Base-by-base conservation (phyloP, 176 grass and related monocot genomes). In the Saccharum spontaneum region DNA sequence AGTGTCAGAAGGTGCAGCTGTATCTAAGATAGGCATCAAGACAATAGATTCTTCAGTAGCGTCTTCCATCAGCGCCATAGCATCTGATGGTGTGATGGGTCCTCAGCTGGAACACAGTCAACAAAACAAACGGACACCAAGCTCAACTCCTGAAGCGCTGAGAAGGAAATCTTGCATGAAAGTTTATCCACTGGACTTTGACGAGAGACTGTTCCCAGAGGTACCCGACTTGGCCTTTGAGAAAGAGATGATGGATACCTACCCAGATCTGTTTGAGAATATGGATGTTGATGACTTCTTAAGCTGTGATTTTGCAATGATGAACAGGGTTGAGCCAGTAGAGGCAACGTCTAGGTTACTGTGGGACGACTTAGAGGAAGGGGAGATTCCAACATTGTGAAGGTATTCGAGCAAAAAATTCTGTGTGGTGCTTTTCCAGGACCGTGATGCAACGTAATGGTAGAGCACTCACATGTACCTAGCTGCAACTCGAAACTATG, bases 241-340 rank as follows among this genome's bases (percentile, higher is more conserved):
- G 61, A 89, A 92, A 70, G 97, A 95, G 77, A 70, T 92, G 40
- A 77, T 83, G 81, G 71, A 87, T 68, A 87, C 83, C 65, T 95
- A 90, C 62, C 87, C 76, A 13, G 89, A 98, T 3, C 84, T 95
- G 54, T 87, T 92, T 67, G 91, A 93, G 24, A 93, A 89, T 82
- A 82, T 95, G 70, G 71, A 98, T 71, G 86, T 88, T 31, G 91
- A 94, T 34, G 81, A 91, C 84, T 95, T 95, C 71, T 75, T 98
- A 37, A 82, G 84, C 80, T 95, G 72, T 30, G 93, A 98, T 79
- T 50, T 83, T 71, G 91, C 69, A 5, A 82, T 30, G 24, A 31
- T 69, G 33, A 78, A 86, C 37, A 79, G 70, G 20, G 87, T 79
- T 18, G 59, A 33, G 22, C 61, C 31, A 5, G 36, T 43, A 13